phyloP scores from a whole-genome alignment of 179 eudicot genomes.

The Monotropa hypopitys region DNA sequence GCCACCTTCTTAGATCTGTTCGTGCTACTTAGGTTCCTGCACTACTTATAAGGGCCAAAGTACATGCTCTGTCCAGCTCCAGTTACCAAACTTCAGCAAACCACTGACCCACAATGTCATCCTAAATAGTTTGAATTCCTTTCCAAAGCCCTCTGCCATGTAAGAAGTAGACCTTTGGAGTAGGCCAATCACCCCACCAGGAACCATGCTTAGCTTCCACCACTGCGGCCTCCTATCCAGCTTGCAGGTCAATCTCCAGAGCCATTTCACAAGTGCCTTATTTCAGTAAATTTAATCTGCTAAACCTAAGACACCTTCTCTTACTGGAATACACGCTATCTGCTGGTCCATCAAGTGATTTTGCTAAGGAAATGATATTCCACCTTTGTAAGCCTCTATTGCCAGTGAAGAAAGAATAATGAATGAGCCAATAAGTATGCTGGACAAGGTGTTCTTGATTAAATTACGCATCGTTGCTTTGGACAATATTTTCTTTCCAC shows the following conservation, averaged over 20 bases:
- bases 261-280: background rate
- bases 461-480: background rate
- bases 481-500: background rate
- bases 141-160: background rate
- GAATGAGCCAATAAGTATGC: background rate
- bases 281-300: background rate
- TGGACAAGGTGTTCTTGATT: background rate
- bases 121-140: background rate
- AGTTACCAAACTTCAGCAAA: background rate
- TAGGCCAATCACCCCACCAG: background rate
- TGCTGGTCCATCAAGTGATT: background rate
- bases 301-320: background rate
- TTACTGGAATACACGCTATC: background rate
- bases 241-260: background rate
- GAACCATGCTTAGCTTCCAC: conserved; percentile 1
- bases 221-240: background rate
- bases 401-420: background rate
- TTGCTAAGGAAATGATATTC: background rate
- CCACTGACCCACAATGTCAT: background rate
- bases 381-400: background rate
- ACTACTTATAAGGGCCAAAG: background rate
- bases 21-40: background rate
- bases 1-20: background rate
- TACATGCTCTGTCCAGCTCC: background rate
- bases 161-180: background rate